A percentile compares a stretch with the other conserved stretches of the same genome.
Conservation (phyloP, 768 basidiomycete species). For the Dioszegia crocea region DNA sequence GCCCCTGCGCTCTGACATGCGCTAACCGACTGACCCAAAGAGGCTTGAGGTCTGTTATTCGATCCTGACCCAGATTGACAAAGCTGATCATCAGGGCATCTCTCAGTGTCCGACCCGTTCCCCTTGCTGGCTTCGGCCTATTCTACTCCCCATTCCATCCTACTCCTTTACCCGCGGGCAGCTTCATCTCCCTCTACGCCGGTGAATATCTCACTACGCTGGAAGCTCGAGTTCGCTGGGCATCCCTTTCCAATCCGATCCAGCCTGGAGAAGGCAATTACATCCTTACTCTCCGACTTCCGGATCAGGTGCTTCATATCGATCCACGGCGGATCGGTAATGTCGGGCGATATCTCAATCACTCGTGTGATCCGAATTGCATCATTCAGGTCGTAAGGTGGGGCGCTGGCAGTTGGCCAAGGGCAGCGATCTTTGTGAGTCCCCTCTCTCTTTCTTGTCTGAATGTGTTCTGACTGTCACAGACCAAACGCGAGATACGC, state of each 20-base stretch:
- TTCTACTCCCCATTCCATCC: slow-evolving; percentile 23
- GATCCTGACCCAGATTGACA: background rate
- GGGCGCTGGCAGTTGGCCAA: slow-evolving; percentile 33
- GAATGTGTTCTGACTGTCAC: background rate
- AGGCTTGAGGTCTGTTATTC: slow-evolving; percentile 30
- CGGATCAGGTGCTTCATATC: slow-evolving; percentile 29
- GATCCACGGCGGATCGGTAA: slow-evolving; percentile 46
- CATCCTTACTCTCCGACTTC: slow-evolving; percentile 40
- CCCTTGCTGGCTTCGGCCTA: slow-evolving; percentile 34
- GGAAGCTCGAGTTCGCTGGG: slow-evolving; percentile 35
- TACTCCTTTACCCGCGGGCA: slow-evolving; percentile 19
- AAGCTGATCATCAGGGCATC: slow-evolving; percentile 12
- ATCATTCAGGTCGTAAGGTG: slow-evolving; percentile 43
- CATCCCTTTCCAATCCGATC: background rate
- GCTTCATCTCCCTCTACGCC: slow-evolving; percentile 47
- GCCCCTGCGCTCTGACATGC: slow-evolving; percentile 35
- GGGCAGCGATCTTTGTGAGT: slow-evolving; percentile 49
- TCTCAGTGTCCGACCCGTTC: slow-evolving; percentile 8
- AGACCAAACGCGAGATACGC: slow-evolving; percentile 34
- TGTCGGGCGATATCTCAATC: slow-evolving; percentile 47
- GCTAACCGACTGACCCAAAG: slow-evolving; percentile 37
- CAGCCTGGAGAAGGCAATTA: slow-evolving; percentile 39
- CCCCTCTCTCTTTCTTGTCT: background rate
- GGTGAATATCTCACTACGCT: slow-evolving; percentile 43
- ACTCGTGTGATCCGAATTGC: slow-evolving; percentile 49